Base-by-base conservation (phyloP, 2,329 filamentous ascomycete species). In the Trichoderma pleuroti region DNA sequence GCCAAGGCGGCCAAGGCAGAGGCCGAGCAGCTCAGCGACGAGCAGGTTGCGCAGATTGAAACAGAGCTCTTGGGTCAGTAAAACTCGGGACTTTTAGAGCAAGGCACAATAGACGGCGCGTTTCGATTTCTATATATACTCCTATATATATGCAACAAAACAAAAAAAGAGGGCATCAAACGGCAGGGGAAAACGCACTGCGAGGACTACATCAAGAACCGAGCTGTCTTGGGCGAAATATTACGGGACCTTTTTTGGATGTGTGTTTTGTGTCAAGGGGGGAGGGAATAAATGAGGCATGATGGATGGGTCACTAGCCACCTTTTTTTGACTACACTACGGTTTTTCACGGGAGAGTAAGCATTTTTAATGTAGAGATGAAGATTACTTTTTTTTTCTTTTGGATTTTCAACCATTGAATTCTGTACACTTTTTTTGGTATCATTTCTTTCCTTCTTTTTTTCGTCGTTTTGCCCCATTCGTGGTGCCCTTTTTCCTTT, bases 21-120 rank as follows among this genome's bases (percentile, higher is more conserved):
- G n/a, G 72, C 81, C n/a, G 77, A 82, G 63, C 75, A 76, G 59
- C 76, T 85, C 68, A 81, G 77, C 30, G 77, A 78, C 39, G 80
- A 82, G 14, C 81, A 83, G 71, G 77, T 84, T 52, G 74, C 75
- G 62, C 81, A 80, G 73, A 81, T 86, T 32, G 82, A 86, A 77
- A 82, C 81, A 73, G 83, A 86, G 72, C 75, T 82, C 12, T 74
- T 83, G 54, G 82, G 82, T 9, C 79, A 81, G 75, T 82, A 79
- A 64, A 64, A 32, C 39, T 28, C 9, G 10, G n/a, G n/a, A 16
- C 36, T 7, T 54, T 7, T 1, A n/a, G 30, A 70, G 28, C 30
- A 34, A 36, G 52, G 24, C 14, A 57, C 28, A 68, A 24, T 66
- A 66, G 49, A 66, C 34, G 49, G 49, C 63, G 63, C 18, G 21